phyloP scores from a whole-genome alignment of 2,329 filamentous ascomycete genomes.

The Trichophyton verrucosum region DNA sequence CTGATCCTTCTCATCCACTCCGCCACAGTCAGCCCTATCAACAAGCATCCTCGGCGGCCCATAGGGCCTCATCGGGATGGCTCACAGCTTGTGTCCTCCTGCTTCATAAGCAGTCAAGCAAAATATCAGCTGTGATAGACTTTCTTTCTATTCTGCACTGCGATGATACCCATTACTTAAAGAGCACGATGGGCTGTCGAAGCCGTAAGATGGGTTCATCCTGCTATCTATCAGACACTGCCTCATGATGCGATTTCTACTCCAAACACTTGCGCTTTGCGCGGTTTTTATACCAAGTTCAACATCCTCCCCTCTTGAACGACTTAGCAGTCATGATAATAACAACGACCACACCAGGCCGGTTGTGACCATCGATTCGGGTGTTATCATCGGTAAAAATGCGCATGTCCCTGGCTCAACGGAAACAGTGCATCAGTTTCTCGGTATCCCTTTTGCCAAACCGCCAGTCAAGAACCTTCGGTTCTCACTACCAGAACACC shows the following conservation, averaged over 20 bases:
- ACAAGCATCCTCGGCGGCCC: neutral
- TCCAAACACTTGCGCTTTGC: neutral
- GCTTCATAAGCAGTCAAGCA: neutral
- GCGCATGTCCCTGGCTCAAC: neutral
- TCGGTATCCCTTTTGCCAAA: slow-evolving; percentile 3
- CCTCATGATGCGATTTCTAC: neutral
- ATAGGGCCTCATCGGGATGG: neutral
- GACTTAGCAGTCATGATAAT: neutral
- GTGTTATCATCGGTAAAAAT: slow-evolving; percentile 1
- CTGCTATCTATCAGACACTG: neutral
- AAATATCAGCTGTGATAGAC: neutral
- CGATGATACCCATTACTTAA: neutral
- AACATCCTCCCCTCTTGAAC: neutral
- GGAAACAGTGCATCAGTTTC: slow-evolving; percentile 1
- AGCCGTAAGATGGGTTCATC: too few relatives aligned
- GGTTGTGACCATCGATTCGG: neutral
- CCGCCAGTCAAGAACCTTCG: neutral
- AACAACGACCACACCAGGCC: neutral
- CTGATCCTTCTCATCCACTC: neutral
- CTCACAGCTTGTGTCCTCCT: neutral
- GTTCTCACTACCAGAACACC: neutral
- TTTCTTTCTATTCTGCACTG: neutral
- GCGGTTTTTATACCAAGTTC: neutral
- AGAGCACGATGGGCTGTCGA: neutral
- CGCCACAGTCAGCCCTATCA: neutral